Conservation (phyloP, 192 early-diverging fungal genomes). For the Backusella luteola region DNA sequence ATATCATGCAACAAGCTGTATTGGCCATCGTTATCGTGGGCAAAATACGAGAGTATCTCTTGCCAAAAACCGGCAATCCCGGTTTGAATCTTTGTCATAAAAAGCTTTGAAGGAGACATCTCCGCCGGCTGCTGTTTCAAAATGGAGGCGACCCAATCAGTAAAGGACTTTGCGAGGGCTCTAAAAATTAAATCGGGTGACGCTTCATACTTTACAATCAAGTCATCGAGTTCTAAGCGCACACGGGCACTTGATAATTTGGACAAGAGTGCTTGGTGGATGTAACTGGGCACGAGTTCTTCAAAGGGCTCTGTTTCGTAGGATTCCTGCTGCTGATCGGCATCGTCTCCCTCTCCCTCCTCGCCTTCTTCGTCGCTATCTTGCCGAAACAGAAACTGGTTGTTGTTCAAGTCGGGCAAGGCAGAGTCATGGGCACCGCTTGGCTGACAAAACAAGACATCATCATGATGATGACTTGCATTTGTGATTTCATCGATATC, state of each 20-base stretch:
- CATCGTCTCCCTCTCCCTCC: slow-evolving; percentile 37
- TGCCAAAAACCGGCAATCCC: slow-evolving; percentile 41
- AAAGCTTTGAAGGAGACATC: not conserved
- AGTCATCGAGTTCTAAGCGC: slow-evolving; percentile 46
- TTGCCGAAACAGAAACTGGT: not conserved
- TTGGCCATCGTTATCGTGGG: slow-evolving; percentile 34
- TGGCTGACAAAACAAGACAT: slow-evolving; percentile 6
- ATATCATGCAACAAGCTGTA: slow-evolving; percentile 29
- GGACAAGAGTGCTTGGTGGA: slow-evolving; percentile 39
- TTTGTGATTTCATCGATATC: not conserved
- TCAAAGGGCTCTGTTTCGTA: slow-evolving; percentile 30
- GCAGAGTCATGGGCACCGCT: slow-evolving; percentile 14
- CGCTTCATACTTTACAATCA: slow-evolving; percentile 43
- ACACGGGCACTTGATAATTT: slow-evolving; percentile 41
- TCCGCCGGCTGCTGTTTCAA: not conserved
- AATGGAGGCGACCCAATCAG: slow-evolving; percentile 28
- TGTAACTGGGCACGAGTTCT: slow-evolving; percentile 30
- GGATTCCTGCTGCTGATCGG: slow-evolving; percentile 1
- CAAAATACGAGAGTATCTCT: slow-evolving; percentile 37
- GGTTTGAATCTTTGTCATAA: slow-evolving; percentile 31
- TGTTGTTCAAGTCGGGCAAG: slow-evolving; percentile 10
- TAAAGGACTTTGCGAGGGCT: slow-evolving; percentile 34
- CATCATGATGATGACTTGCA: not conserved
- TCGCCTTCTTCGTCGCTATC: slow-evolving; percentile 22
- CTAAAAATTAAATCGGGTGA: slow-evolving; percentile 21